These are phyloP conservation scores for Posidonia oceanica DNA, from an alignment of 116 monocot species.

Conservation along the genomic window DNA sequence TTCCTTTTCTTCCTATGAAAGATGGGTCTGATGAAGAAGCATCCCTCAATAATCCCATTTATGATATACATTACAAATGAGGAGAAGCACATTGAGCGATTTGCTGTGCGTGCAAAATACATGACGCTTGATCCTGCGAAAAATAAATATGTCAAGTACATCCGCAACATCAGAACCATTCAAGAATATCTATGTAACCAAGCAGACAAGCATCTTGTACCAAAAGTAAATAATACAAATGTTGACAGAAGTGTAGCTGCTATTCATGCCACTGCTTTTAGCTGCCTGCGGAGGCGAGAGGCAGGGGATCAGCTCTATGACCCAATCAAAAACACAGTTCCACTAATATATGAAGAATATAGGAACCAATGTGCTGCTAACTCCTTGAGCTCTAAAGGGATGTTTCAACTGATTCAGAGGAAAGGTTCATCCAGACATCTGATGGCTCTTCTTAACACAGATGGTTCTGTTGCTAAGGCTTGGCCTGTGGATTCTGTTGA, in stretches of 20 bases:
- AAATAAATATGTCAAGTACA: conserved; percentile 81
- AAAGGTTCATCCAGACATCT: conserved; percentile 64
- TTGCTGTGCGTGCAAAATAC: conserved; percentile 84
- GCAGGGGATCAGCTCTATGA: conserved; percentile 60
- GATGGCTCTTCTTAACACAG: conserved; percentile 65
- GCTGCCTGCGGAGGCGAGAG: conserved; percentile 55
- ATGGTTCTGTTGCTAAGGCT: conserved; percentile 74
- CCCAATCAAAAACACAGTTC: conserved; percentile 45
- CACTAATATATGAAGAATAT: conserved; percentile 55
- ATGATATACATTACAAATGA: conserved; percentile 76
- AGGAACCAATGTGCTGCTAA: conserved; percentile 58
- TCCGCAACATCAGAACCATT: conserved; percentile 67
- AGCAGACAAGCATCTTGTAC: conserved; percentile 73
- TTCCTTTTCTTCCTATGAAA: conserved; percentile 12
- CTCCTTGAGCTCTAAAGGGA: conserved; percentile 59
- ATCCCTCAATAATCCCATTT: conserved; percentile 78
- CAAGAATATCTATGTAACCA: conserved; percentile 71
- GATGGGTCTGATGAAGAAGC: conserved; percentile 86
- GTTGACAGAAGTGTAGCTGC: conserved; percentile 76
- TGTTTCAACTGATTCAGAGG: conserved; percentile 66
- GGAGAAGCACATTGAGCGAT: conserved; percentile 72
- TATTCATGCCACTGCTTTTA: conserved; percentile 73
- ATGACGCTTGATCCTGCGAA: conserved; percentile 79
- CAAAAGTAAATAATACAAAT: conserved; percentile 83
- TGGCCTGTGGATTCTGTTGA: conserved; percentile 49